Evolutionary conservation across 2,329 filamentous ascomycete genomes (phyloP), one percentile per base, ranked within the genome.

Genomic region (Ophiocordyceps camponoti-rufipedis): DNA sequence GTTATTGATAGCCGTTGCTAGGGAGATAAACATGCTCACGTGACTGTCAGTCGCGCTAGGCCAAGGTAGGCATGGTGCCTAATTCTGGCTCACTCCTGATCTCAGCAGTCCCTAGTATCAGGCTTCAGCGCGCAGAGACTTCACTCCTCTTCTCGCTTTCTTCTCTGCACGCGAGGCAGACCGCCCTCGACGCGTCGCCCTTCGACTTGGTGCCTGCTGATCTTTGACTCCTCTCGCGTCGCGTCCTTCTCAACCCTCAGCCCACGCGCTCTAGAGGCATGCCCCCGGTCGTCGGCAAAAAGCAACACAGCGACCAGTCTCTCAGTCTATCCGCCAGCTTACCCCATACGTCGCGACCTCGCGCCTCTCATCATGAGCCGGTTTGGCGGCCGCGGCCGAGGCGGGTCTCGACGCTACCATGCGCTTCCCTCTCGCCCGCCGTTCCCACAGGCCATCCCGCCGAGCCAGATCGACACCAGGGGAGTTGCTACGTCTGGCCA

Each of bases 1-100:
- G 33, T 29, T 12, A 28, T 39, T 28, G 11, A 14, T 16, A 9
- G 19, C 51, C 49, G 56, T 59, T 59, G 56, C 56, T 49, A 47
- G 50, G 54, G 16, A 19, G 47, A 48, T 44, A n/a, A n/a, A n/a
- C n/a, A n/a, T n/a, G n/a, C n/a, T n/a, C n/a, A n/a, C n/a, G n/a
- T n/a, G n/a, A n/a, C n/a, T n/a, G n/a, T n/a, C n/a, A n/a, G n/a
- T n/a, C n/a, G 47, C 41, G 42, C 49, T 48, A 47, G 48, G 43
- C 46, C 16, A 29, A 29, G n/a, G n/a, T n/a, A n/a, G n/a, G n/a
- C n/a, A n/a, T n/a, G n/a, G n/a, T n/a, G n/a, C n/a, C n/a, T n/a
- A n/a, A n/a, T n/a, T n/a, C n/a, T n/a, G n/a, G n/a, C n/a, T n/a
- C n/a, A n/a, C n/a, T n/a, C n/a, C n/a, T n/a, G n/a, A n/a, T n/a